Percentiles rank a stretch among this genome's conserved stretches.
Conservation (phyloP, 2,329 filamentous ascomycete species). For the Knufia fluminis region DNA sequence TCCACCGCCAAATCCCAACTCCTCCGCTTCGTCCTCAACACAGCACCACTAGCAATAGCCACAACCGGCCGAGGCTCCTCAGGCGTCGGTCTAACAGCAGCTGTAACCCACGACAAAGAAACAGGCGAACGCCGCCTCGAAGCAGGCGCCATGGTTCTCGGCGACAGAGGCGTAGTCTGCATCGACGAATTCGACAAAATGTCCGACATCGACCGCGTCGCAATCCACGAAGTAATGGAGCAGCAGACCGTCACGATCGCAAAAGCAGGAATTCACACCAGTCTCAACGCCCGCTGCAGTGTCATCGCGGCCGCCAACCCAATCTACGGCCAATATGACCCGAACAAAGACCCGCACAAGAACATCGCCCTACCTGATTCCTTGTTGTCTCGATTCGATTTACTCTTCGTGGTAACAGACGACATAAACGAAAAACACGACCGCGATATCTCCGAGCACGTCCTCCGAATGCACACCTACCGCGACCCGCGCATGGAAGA, state of each 20-base stretch:
- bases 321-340: conserved; percentile 96
- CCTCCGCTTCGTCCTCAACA: conserved; percentile 92
- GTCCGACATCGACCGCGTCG: conserved; percentile 95
- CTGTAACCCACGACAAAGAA: conserved; percentile 93
- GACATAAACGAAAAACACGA: conserved; percentile 94
- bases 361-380: conserved; percentile 97
- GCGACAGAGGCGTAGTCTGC: conserved; percentile 91
- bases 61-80: conserved; percentile 95
- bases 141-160: conserved; percentile 97
- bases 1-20: conserved; percentile 99
- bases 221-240: conserved; percentile 99
- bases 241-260: conserved; percentile 99
- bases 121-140: conserved; percentile 91
- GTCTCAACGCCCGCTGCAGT: conserved; percentile 90
- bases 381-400: conserved; percentile 93
- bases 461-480: conserved; percentile 94
- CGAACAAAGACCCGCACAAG: conserved; percentile 96
- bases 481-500: conserved; percentile 88
- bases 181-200: conserved; percentile 99
- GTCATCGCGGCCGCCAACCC: conserved; percentile 95
- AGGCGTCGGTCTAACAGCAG: conserved; percentile 92
- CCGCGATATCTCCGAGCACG: conserved; percentile 87
- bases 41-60: conserved; percentile 88
- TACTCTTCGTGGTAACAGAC: conserved; percentile 94
- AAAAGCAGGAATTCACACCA: conserved; percentile 96